phyloP scores from a whole-genome alignment of 2,329 filamentous ascomycete species.

The Ustilaginoidea virens region DNA sequence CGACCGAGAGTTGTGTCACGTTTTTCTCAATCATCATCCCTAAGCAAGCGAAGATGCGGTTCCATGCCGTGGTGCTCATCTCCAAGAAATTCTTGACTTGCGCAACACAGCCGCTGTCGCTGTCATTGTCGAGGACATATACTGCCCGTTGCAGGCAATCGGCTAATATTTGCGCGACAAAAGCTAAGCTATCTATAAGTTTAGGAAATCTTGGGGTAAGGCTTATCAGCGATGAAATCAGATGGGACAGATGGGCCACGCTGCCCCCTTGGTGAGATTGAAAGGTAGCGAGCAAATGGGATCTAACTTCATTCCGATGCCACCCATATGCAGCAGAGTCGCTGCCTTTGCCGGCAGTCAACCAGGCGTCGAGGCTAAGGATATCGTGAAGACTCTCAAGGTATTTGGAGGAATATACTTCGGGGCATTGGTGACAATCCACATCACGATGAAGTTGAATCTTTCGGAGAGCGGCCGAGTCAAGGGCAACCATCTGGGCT shows the following conservation, averaged over 20 bases:
- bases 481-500: conserved; percentile 35
- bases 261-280: conserved; percentile 23
- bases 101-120: conserved; percentile 7
- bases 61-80: conserved; percentile 28
- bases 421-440: conserved; percentile 8
- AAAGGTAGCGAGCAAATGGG: conserved; percentile 29
- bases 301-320: conserved; percentile 8
- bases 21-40: conserved; percentile 37
- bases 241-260: conserved; percentile 24
- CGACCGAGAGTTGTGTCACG: conserved; percentile 32
- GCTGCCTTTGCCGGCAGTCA: conserved; percentile 6
- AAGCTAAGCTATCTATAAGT: conserved; percentile 26
- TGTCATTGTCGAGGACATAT: conserved; percentile 7
- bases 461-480: conserved; percentile 16
- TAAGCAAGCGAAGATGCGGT: conserved; percentile 25
- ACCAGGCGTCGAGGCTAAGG: conserved; percentile 8
- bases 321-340: conserved; percentile 4
- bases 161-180: conserved; percentile 19
- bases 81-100: conserved; percentile 19
- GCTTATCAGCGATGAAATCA: conserved; percentile 26
- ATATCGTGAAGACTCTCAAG: conserved; percentile 26
- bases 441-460: conserved; percentile 1
- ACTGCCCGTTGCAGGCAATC: conserved; percentile 17
- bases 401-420: conserved; percentile 20
- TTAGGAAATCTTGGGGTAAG: conserved; percentile 30